Base-by-base conservation (phyloP, 139 green algal genomes). In the Closterium sp. region DNA sequence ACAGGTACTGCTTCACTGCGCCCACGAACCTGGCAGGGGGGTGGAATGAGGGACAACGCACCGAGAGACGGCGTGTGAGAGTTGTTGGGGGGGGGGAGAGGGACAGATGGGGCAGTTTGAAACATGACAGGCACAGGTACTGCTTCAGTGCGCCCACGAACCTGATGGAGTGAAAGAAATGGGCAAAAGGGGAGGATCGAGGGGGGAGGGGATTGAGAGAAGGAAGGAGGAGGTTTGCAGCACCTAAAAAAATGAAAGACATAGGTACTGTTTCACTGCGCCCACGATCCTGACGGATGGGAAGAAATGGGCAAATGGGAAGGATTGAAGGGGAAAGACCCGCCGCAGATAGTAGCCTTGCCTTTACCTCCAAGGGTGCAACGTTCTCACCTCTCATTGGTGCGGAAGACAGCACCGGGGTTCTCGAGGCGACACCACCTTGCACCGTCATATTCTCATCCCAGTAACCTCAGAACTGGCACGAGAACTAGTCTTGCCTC, bases 1-100 rank as follows among this genome's bases (percentile, higher is more conserved):
- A 99, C 25, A 99, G 96, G 95, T 99, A 97, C 95, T 99, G 97
- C 88, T 97, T 97, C 92, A 99, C 98, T 90, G 96, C 97, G 0
- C 87, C 90, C 12, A 97, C 94, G 86, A 99, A 99, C 85, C 88
- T 93, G 91, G n/a, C 10, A 33, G 25, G 28, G 32, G 30, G 55
- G 55, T 28, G 55, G 55, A 19, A 99, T 98, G 89, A 98, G 98
- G 93, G 98, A 98, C 94, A 99, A 99, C 12, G 99, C 97, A 21
- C 97, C 97, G 23, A 99, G 95, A 87, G 95, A 91, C 2, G 92
- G 96, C 94, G 99, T 99, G 31, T 99, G 93, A 5, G 90, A 89
- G 3, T 92, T 84, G 23, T 98, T 94, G 91, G 98, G 99, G 34
- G 95, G 95, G 86, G 87, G 84, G 69, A 99, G 93, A 2, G 99